Conservation (phyloP, 805 yeast genomes). For the Saitoella complicata region DNA sequence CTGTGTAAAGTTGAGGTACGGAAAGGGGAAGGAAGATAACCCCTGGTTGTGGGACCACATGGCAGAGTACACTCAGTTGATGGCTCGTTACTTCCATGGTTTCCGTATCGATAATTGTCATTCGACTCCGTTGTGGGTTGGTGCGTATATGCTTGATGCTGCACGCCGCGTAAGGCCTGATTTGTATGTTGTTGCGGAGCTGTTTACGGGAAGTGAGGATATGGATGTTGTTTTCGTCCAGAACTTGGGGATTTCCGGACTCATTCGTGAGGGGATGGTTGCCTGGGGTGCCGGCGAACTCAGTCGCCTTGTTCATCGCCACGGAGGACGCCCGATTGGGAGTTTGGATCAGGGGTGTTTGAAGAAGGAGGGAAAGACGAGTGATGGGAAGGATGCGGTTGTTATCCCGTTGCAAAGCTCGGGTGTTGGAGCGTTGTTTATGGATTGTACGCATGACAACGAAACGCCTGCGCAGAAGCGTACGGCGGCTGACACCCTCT, state of each 20-base stretch:
- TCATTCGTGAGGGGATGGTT: conserved; percentile 95
- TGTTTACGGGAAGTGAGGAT: conserved; percentile 82
- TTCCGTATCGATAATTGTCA: conserved; percentile 91
- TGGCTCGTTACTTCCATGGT: conserved; percentile 68
- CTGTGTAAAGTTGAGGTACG: conserved; percentile 85
- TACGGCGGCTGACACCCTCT: conserved; percentile 84
- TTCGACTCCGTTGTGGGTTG: conserved; percentile 91
- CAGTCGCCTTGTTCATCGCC: conserved; percentile 71
- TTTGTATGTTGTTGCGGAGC: conserved; percentile 82
- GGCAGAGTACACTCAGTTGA: conserved; percentile 53
- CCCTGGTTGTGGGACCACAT: conserved; percentile 82
- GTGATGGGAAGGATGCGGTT: conserved; percentile 11
- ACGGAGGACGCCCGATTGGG: conserved; percentile 93
- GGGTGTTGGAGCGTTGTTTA: conserved; percentile 83
- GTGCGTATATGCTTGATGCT: conserved; percentile 69
- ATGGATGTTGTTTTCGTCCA: conserved; percentile 84
- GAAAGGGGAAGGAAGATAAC: conserved; percentile 58
- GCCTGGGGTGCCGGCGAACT: conserved; percentile 80
- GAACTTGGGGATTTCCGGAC: conserved; percentile 70
- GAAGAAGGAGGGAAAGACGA: conserved; percentile 27
- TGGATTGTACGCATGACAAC: conserved; percentile 97
- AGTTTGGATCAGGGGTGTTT: conserved; percentile 69
- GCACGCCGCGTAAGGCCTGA: conserved; percentile 78
- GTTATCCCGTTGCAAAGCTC: conserved; percentile 39
- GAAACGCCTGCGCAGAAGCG: conserved; percentile 79